Conservation (phyloP, 2,329 filamentous ascomycete species). For the Penicillium sp. region DNA sequence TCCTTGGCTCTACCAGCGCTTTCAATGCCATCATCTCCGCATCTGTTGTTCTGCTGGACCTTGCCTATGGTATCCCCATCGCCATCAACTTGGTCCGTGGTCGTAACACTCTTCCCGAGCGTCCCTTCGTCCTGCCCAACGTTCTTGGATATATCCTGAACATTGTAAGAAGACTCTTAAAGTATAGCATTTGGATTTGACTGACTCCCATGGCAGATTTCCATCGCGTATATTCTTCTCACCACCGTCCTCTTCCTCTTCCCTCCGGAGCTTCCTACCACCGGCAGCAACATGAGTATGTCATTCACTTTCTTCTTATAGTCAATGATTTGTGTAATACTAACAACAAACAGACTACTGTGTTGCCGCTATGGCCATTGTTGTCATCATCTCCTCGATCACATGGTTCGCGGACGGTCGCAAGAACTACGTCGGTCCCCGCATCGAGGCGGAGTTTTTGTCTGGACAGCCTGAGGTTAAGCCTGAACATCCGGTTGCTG, state of each 20-base stretch:
- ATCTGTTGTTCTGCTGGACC: conserved; percentile 64
- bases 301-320: conserved; percentile 4
- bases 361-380: conserved; percentile 53
- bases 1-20: conserved; percentile 60
- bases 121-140: conserved; percentile 54
- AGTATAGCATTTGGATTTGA: neutral
- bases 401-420: conserved; percentile 59
- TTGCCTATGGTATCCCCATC: conserved; percentile 71
- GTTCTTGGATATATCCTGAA: conserved; percentile 58
- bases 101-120: conserved; percentile 58
- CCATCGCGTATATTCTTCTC: conserved; percentile 59
- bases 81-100: conserved; percentile 64
- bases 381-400: conserved; percentile 52
- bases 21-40: conserved; percentile 68
- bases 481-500: conserved; percentile 16
- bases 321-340: neutral
- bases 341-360: conserved; percentile 35
- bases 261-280: conserved; percentile 61
- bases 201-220: conserved; percentile 41
- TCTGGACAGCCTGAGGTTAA: conserved; percentile 20
- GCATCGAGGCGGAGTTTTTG: conserved; percentile 40
- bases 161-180: conserved; percentile 32
- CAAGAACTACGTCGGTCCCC: conserved; percentile 56
- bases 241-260: conserved; percentile 72
- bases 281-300: conserved; percentile 63